Conservation (phyloP, 202 grass and related monocot genomes). For the Panicum virgatum region DNA sequence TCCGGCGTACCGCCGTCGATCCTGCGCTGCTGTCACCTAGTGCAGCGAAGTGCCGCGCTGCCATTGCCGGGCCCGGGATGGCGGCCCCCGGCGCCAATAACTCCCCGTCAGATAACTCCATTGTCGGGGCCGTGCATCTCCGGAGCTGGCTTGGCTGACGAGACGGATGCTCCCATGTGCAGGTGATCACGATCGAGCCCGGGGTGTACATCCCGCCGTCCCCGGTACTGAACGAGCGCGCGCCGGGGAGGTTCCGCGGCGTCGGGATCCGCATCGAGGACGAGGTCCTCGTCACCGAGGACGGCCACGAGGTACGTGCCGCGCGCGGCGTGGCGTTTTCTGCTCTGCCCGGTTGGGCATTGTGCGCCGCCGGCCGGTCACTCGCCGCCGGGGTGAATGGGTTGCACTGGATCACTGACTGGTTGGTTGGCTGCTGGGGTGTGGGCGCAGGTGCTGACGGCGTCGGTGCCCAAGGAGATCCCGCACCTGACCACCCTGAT, state of each 20-base stretch:
- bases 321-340: too few relatives aligned
- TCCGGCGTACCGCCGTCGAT: not conserved
- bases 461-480: constrained; percentile 86
- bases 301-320: constrained; percentile 67
- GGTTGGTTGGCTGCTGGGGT: not conserved
- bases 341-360: not conserved
- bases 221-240: constrained; percentile 55
- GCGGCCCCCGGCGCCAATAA: not conserved
- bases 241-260: constrained; percentile 65
- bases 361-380: too few relatives aligned
- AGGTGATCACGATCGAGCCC: constrained; percentile 92
- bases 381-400: too few relatives aligned
- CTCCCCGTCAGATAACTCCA: not conserved
- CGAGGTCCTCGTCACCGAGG: constrained; percentile 88
- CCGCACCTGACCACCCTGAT: constrained; percentile 65
- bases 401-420: too few relatives aligned
- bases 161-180: not conserved
- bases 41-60: not conserved
- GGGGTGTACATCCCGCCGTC: constrained; percentile 74
- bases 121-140: not conserved
- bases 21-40: too few relatives aligned
- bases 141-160: not conserved
- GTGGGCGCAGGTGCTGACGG: constrained; percentile 70
- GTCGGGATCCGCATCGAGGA: constrained; percentile 90
- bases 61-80: not conserved